Conservation (phyloP, 805 yeast species). For the Cyberlindnera bimundalis region DNA sequence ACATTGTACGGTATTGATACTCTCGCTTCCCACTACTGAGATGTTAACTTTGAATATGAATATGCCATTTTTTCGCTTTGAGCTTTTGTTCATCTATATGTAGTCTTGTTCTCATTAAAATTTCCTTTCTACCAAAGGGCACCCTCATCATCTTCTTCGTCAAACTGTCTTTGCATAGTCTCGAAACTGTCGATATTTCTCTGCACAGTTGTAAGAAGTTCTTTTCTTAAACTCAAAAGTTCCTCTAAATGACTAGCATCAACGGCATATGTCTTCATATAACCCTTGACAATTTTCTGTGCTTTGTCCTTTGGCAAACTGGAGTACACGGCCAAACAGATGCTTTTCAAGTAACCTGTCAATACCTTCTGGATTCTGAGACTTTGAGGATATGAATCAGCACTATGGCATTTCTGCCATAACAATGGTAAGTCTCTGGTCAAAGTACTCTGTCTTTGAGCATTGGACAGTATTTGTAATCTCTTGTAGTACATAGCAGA, state of each 20-base stretch:
- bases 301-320: slow-evolving; percentile 8
- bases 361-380: slow-evolving; percentile 15
- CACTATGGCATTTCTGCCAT: slow-evolving; percentile 4
- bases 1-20: not conserved
- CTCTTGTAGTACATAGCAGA: slow-evolving; percentile 15
- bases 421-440: slow-evolving; percentile 16
- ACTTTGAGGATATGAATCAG: slow-evolving; percentile 1
- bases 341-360: slow-evolving; percentile 12
- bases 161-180: slow-evolving; percentile 27
- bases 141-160: slow-evolving; percentile 31
- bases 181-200: slow-evolving; percentile 17
- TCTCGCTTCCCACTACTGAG: not conserved
- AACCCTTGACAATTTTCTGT: slow-evolving; percentile 1
- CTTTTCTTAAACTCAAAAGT: not conserved
- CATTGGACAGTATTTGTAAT: slow-evolving; percentile 9
- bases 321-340: slow-evolving; percentile 8
- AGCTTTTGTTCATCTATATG: not conserved
- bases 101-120: not conserved
- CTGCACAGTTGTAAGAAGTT: slow-evolving; percentile 2
- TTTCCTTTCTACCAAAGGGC: slow-evolving; percentile 26
- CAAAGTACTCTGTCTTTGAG: slow-evolving; percentile 8
- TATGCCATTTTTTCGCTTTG: not conserved
- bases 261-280: slow-evolving; percentile 10
- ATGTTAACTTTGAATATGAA: not conserved
- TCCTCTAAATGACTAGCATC: slow-evolving; percentile 4